Evolutionary conservation across 176 grass and related monocot species (phyloP).

Genomic region (Oryza meyeriana): DNA sequence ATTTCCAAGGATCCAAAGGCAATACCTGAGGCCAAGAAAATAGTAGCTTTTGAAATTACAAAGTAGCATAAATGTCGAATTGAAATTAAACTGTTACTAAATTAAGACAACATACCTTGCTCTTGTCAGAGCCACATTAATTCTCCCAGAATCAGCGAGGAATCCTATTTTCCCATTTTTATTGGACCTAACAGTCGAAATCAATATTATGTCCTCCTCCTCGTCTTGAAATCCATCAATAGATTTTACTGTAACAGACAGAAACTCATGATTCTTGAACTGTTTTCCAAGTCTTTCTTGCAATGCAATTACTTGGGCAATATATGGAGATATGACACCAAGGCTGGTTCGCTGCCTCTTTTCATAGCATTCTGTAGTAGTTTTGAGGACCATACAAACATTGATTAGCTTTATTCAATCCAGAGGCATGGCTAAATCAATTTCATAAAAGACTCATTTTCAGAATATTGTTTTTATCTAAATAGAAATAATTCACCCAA

Average conservation of each 20-base stretch:
- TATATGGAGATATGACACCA: constrained; percentile 79
- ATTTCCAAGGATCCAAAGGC: constrained; percentile 71
- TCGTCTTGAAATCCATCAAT: constrained; percentile 87
- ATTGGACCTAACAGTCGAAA: constrained; percentile 85
- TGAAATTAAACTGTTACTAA: neutral
- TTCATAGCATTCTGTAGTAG: constrained; percentile 39
- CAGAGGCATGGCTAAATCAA: neutral
- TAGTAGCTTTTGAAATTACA: constrained; percentile 31
- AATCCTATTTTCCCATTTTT: constrained; percentile 70
- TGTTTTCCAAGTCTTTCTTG: constrained; percentile 54
- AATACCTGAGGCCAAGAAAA: constrained; percentile 41
- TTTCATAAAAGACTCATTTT: neutral
- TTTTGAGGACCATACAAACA: constrained; percentile 27
- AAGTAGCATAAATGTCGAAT: neutral
- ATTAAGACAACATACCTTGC: constrained; percentile 55
- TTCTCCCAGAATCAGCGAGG: constrained; percentile 61
- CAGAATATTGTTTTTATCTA: neutral
- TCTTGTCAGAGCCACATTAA: constrained; percentile 83
- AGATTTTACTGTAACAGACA: constrained; percentile 75
- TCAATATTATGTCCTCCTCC: constrained; percentile 78
- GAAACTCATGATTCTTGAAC: constrained; percentile 55
- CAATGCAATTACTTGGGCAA: constrained; percentile 71
- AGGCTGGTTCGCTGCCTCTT: constrained; percentile 46
- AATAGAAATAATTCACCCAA: neutral
- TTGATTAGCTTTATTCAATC: constrained; percentile 36